These are phyloP conservation scores for Aspergillus eucalypticola DNA, from an alignment of 2,329 filamentous ascomycete species.

Conservation along the genomic window DNA sequence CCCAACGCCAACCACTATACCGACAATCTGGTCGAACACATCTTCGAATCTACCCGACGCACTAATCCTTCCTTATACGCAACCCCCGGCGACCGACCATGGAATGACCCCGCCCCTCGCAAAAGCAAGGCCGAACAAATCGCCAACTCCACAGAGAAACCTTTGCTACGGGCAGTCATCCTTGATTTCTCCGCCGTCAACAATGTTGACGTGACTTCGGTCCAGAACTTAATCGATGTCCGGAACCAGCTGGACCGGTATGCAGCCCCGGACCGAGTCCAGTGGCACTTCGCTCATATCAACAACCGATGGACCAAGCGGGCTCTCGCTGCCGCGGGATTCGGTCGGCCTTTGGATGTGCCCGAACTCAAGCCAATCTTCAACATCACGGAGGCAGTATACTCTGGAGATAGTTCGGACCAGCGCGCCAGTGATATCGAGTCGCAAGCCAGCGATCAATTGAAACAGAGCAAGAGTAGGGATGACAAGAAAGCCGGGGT, in stretches of 20 bases:
- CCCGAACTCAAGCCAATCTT: background rate
- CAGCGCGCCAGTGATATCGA: background rate
- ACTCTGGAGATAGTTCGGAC: no score
- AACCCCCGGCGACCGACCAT: constrained; percentile 75
- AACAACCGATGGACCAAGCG: constrained; percentile 93
- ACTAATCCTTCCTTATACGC: constrained; percentile 72
- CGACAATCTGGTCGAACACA: constrained; percentile 70
- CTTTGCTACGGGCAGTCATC: constrained; percentile 79
- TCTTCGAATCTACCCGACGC: constrained; percentile 71
- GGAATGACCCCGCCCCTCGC: constrained; percentile 85
- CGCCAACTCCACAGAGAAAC: constrained; percentile 53
- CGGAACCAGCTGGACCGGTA: constrained; percentile 89
- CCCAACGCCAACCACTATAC: constrained; percentile 89
- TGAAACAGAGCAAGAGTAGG: background rate
- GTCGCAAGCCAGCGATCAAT: background rate
- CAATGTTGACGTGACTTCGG: constrained; percentile 86
- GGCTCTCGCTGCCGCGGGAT: constrained; percentile 79
- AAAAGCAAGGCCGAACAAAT: constrained; percentile 44
- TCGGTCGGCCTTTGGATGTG: constrained; percentile 54
- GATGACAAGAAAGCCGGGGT: background rate
- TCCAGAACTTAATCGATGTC: constrained; percentile 89
- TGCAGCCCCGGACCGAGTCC: constrained; percentile 57
- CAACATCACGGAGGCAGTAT: background rate
- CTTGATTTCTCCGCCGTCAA: constrained; percentile 92
- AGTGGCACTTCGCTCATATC: constrained; percentile 86